phyloP scores from a whole-genome alignment of 2,329 filamentous ascomycete genomes.

The Thelonectria blattea region DNA sequence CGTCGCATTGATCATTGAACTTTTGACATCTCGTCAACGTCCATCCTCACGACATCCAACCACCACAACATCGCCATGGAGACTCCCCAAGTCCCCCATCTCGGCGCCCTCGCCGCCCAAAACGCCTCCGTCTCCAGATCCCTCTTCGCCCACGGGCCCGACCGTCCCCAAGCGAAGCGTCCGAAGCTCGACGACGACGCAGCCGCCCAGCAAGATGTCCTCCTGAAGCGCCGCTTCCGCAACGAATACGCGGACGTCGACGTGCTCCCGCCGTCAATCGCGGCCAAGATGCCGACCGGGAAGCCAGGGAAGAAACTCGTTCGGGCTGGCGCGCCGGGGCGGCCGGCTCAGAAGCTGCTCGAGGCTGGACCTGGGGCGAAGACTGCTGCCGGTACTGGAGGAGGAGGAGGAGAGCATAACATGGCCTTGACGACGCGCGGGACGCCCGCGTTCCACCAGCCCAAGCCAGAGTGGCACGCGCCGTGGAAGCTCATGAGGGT shows the following conservation, averaged over 20 bases:
- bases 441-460: slow-evolving; percentile 43
- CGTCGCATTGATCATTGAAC: slow-evolving; percentile 27
- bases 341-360: slow-evolving; percentile 47
- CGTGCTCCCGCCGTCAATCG: slow-evolving; percentile 77
- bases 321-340: slow-evolving; percentile 54
- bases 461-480: slow-evolving; percentile 92
- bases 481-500: slow-evolving; percentile 99
- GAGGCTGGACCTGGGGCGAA: slow-evolving; percentile 44
- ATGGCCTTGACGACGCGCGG: slow-evolving; percentile 44
- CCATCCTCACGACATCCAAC: slow-evolving; percentile 6
- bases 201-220: slow-evolving; percentile 42
- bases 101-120: slow-evolving; percentile 43
- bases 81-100: slow-evolving; percentile 40
- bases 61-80: slow-evolving; percentile 39
- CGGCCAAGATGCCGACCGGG: slow-evolving; percentile 73
- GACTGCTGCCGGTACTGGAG: slow-evolving; percentile 40
- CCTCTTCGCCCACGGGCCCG: slow-evolving; percentile 40
- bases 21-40: slow-evolving; percentile 29
- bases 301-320: slow-evolving; percentile 41
- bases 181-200: slow-evolving; percentile 47
- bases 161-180: slow-evolving; percentile 43
- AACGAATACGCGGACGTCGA: slow-evolving; percentile 80
- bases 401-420: slow-evolving; percentile 33
- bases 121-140: slow-evolving; percentile 44
- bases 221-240: slow-evolving; percentile 59